Evolutionary conservation across 1,284 basidiomycete species (phyloP), one percentile per base, ranked within the genome.

Genomic region (Malassezia vespertilionis): DNA sequence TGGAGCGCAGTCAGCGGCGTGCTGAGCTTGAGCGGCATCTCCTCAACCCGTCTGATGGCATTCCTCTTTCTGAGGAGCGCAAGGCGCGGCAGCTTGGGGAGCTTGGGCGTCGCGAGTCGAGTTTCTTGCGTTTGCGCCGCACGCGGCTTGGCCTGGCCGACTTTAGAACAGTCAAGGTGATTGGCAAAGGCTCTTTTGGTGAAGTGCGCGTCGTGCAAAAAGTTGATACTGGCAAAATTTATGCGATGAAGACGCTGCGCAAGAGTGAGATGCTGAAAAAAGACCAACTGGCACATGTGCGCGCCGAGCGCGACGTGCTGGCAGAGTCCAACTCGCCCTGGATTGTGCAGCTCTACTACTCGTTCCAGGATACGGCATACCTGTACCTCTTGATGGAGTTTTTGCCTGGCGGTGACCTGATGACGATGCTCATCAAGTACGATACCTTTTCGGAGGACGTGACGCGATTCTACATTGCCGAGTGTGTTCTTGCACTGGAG

Each of bases 201-300:
- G 91, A 96, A 77, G 89, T 96, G 28, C 80, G 91, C 42, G 76
- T 97, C 39, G 89, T 93, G 33, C 91, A 96, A 73, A 96, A 97
- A 75, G 80, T 83, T 37, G 91, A 96, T 71, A 96, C 90, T 9
- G 89, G 85, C 53, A 93, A 91, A 75, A 91, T 97, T 47, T 96
- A 95, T 69, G 91, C 91, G 32, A 97, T 97, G 93, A 97, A 97
- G 78, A 93, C 88, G 54, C 74, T 97, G 67, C 82, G 88, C 72
- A 97, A 97, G 75, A 83, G 83, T 43, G 91, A 97, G 73, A 97
- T 97, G 91, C 83, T 97, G 76, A 93, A 96, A 72, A 88, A 93
- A 69, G 91, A 97, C 71, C 69, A 95, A 86, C 80, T 97, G 44
- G 91, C 91, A 1, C 91, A 97, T 72, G 89, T 97, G 49, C 82